Evolutionary conservation across 2,329 filamentous ascomycete genomes (phyloP), one percentile per base, ranked within the genome.

Genomic region (Penicillium sp.): DNA sequence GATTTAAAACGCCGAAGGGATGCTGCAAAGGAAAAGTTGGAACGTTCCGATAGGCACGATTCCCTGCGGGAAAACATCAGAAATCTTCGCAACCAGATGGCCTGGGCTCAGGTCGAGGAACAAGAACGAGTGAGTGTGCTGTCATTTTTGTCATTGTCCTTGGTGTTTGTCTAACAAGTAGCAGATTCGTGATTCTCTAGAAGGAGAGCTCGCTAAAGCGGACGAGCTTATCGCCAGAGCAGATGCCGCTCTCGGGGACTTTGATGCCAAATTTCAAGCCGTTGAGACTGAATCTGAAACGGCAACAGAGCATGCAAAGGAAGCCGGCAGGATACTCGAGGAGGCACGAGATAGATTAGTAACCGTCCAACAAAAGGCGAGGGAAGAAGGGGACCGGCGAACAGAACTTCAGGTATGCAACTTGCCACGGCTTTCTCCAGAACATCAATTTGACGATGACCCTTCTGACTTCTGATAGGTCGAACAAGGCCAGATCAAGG

Each of bases 91-190:
- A 81, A 83, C 19, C 89, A 96, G 75, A 79, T 91, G 60, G 87
- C 89, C n/a, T 99, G 95, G 95, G 84, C 87, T 24, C 90, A 96
- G 68, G 92, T 98, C 1, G 84, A 87, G 49, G 87, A 91, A 55
- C 83, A 90, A 71, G 93, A 98, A 73, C 76, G 73, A 35, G 78
- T 78, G 49, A 59, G 68, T 49, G 9, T 4, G 31, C 48, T 10
- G 11, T 11, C 19, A 31, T 39, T 22, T 19, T 29, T 4, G n/a
- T 48, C n/a, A 46, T 8, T 51, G 9, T 4, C n/a, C 31, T 49
- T 55, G 19, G 27, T 21, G 35, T 22, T 51, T 51, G 39, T 21
- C 58, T 66, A 45, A 67, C 48, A 45, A 53, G 35, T 16, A 31
- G 9, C 55, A 77, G 69, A 66, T 67, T 31, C 68, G 74, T 27